These are phyloP conservation scores for Halophytophthora batemanensis DNA, from an alignment of 352 stramenopile genomes.

Conservation along the genomic window DNA sequence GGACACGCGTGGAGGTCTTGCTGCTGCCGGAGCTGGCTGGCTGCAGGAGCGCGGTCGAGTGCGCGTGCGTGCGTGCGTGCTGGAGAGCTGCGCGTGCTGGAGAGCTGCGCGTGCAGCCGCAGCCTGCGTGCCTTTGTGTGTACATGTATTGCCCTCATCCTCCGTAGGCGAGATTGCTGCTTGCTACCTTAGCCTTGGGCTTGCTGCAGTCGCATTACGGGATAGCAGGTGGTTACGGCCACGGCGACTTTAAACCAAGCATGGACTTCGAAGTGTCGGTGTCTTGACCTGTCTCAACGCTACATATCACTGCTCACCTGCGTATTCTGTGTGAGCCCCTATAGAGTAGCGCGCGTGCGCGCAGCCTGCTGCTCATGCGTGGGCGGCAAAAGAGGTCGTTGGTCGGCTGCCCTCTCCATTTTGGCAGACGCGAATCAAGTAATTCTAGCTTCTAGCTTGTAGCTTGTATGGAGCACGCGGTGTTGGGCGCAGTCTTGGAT, in stretches of 20 bases:
- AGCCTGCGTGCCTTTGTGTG: constrained; percentile 5
- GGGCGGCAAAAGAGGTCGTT: too few species aligned
- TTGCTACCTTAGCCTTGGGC: constrained; percentile 77
- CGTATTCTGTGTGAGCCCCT: constrained; percentile 9
- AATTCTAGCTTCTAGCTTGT: too few species aligned
- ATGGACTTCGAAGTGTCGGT: constrained; percentile 52
- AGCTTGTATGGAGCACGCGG: too few species aligned
- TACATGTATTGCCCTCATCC: constrained; percentile 9
- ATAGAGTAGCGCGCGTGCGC: too few species aligned
- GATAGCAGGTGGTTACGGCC: constrained; percentile 65
- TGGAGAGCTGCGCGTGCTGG: background rate
- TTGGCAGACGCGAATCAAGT: too few species aligned
- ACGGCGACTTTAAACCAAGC: constrained; percentile 87
- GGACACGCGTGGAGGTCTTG: background rate
- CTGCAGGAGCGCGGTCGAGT: too few species aligned
- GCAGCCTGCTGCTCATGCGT: too few species aligned
- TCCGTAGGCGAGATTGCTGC: constrained; percentile 71
- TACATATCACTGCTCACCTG: constrained; percentile 46
- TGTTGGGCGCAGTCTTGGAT: too few species aligned
- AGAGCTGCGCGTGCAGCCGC: constrained; percentile 1
- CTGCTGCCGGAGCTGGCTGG: background rate
- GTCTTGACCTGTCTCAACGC: constrained; percentile 88
- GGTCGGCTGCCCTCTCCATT: too few species aligned
- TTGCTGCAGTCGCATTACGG: constrained; percentile 77
- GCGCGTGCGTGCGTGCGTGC: too few species aligned